A percentile compares a stretch with the other conserved stretches of the same genome.
phyloP scores from a whole-genome alignment of 2,329 filamentous ascomycete genomes.

The Basipetospora chlamydospora region DNA sequence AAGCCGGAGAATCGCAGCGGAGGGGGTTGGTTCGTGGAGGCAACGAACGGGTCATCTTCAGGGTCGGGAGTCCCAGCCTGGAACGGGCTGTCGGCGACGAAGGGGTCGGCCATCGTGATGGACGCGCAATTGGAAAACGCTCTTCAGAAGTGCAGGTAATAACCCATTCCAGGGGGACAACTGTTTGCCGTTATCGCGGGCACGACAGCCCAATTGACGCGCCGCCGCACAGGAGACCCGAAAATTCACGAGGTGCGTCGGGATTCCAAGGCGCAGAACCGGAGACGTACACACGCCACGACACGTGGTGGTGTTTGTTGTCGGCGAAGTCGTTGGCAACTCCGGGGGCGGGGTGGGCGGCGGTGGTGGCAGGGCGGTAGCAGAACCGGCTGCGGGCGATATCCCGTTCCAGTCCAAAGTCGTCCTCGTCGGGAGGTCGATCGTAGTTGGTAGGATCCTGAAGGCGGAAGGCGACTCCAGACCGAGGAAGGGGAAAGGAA shows the following conservation, averaged over 20 bases:
- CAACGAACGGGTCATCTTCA: constrained; percentile 43
- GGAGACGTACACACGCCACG: not conserved
- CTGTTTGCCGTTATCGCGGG: too few relatives aligned
- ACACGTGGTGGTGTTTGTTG: too few relatives aligned
- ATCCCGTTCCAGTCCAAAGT: not conserved
- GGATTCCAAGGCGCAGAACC: not conserved
- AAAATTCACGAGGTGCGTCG: too few relatives aligned
- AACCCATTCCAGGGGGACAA: too few relatives aligned
- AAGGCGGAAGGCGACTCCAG: not conserved
- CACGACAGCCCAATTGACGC: not conserved
- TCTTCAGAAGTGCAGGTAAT: too few relatives aligned
- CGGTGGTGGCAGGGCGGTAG: not conserved
- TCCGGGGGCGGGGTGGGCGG: not conserved
- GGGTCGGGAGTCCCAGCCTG: constrained; percentile 22
- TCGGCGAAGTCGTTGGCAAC: too few relatives aligned
- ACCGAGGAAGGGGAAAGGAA: too few relatives aligned
- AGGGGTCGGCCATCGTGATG: constrained; percentile 27
- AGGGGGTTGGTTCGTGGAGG: constrained; percentile 13
- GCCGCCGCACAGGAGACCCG: not conserved
- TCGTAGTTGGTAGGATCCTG: not conserved
- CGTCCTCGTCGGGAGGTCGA: not conserved
- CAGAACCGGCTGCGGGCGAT: constrained; percentile 1
- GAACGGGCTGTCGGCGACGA: constrained; percentile 26
- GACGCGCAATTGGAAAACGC: not conserved
- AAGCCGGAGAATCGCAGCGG: constrained; percentile 69